phyloP scores from a whole-genome alignment of 805 yeast species.

The Zygosaccharomyces pseudorouxii region DNA sequence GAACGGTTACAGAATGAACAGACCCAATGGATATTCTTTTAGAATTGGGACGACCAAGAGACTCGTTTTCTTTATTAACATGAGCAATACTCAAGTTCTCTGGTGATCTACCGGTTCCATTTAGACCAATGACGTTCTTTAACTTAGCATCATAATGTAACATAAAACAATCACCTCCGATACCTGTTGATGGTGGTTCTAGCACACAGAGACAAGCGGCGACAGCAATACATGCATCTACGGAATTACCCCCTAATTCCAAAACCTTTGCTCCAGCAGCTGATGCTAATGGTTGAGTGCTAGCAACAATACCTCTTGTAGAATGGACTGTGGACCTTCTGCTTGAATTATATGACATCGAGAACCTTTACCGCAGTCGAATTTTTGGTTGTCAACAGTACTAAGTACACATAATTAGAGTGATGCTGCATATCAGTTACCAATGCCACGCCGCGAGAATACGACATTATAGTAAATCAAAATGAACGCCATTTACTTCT shows the following conservation, averaged over 20 bases:
- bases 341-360: slow-evolving; percentile 14
- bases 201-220: slow-evolving; percentile 51
- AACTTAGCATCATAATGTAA: slow-evolving; percentile 49
- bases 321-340: slow-evolving; percentile 15
- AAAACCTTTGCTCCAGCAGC: slow-evolving; percentile 67
- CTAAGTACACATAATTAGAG: not conserved
- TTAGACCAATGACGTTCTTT: slow-evolving; percentile 57
- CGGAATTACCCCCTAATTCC: slow-evolving; percentile 68
- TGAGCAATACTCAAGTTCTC: slow-evolving; percentile 12
- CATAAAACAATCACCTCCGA: slow-evolving; percentile 66
- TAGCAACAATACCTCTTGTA: slow-evolving; percentile 35
- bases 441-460: not conserved
- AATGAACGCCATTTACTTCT: not conserved
- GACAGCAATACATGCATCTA: slow-evolving; percentile 59
- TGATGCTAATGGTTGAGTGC: slow-evolving; percentile 73
- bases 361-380: not conserved
- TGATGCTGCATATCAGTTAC: not conserved
- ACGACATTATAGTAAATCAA: not conserved
- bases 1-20: slow-evolving; percentile 61
- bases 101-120: slow-evolving; percentile 75
- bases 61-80: not conserved
- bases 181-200: slow-evolving; percentile 60
- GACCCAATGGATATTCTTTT: slow-evolving; percentile 50
- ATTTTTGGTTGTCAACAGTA: not conserved
- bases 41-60: slow-evolving; percentile 40